These are phyloP conservation scores for Ceratocystis eucalypticola DNA, from an alignment of 2,329 filamentous ascomycete species.

Conservation along the genomic window DNA sequence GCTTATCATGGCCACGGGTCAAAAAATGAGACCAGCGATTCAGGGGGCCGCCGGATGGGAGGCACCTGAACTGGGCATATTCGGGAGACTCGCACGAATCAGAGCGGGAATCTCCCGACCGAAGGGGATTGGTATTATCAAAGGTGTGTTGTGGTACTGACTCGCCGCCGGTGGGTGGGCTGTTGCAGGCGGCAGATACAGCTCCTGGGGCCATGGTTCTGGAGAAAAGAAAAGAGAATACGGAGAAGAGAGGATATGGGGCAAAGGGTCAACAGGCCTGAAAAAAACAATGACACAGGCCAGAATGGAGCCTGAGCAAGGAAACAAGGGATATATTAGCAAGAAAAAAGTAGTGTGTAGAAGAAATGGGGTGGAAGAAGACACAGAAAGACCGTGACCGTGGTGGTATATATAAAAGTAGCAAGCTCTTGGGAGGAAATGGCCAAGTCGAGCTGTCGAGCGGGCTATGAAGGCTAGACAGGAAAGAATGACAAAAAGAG, in stretches of 20 bases:
- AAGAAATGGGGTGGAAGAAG: neutral
- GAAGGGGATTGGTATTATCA: neutral
- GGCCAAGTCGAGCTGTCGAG: neutral
- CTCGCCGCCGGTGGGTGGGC: neutral
- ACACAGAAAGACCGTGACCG: neutral
- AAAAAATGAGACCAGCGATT: constrained; percentile 79
- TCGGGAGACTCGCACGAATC: constrained; percentile 24
- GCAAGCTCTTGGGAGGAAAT: neutral
- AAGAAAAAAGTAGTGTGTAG: neutral
- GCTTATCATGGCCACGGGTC: constrained; percentile 78
- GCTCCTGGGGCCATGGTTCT: constrained; percentile 4
- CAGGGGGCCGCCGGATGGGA: constrained; percentile 43
- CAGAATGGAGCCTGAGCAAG: constrained; percentile 7
- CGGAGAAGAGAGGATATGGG: neutral
- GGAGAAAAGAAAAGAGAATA: constrained; percentile 1
- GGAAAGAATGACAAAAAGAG: neutral
- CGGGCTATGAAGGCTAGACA: neutral
- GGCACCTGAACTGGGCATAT: constrained; percentile 40
- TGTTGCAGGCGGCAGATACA: constrained; percentile 1
- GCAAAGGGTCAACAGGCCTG: constrained; percentile 1
- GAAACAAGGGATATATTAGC: neutral
- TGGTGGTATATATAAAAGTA: neutral
- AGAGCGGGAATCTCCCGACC: neutral
- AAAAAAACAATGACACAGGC: neutral
- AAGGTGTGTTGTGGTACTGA: neutral